phyloP scores from a whole-genome alignment of 164 flowering plant species.

The Tinospora cordifolia region DNA sequence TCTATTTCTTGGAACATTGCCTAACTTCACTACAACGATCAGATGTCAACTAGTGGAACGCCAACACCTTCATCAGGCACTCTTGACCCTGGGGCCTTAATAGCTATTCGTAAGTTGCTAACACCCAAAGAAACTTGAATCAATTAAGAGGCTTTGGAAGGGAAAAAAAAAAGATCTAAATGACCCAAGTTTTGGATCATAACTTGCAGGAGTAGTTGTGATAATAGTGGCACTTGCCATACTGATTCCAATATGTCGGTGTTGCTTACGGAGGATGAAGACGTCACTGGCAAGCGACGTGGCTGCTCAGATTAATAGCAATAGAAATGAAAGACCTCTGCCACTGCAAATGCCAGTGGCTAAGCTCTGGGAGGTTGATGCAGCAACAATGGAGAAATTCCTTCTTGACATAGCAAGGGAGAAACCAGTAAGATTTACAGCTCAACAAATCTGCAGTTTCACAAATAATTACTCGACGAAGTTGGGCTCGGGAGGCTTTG shows the following conservation, averaged over 20 bases:
- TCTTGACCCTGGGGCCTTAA: not conserved
- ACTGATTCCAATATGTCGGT: not conserved
- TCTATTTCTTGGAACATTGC: not conserved
- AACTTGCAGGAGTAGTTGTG: not conserved
- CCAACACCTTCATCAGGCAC: not conserved
- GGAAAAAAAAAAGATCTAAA: not conserved
- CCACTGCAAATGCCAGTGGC: not conserved
- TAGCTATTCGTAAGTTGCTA: not conserved
- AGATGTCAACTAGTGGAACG: not conserved
- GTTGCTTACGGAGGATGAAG: not conserved
- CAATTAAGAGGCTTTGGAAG: not conserved
- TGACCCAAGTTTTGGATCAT: not conserved
- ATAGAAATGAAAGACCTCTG: not conserved
- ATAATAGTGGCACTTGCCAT: not conserved
- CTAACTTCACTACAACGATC: not conserved
- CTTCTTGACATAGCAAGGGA: slow-evolving; percentile 19
- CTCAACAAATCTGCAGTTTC: slow-evolving; percentile 16
- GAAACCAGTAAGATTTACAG: slow-evolving; percentile 18
- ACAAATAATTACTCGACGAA: slow-evolving; percentile 13
- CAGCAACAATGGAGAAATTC: slow-evolving; percentile 19
- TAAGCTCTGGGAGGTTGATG: not conserved
- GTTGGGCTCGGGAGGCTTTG: slow-evolving; percentile 31
- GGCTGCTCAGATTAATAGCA: not conserved
- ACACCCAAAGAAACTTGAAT: not conserved
- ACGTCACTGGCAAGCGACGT: not conserved